Evolutionary conservation across 768 basidiomycete genomes (phyloP).

Genomic region (Phylloporus scabripes): DNA sequence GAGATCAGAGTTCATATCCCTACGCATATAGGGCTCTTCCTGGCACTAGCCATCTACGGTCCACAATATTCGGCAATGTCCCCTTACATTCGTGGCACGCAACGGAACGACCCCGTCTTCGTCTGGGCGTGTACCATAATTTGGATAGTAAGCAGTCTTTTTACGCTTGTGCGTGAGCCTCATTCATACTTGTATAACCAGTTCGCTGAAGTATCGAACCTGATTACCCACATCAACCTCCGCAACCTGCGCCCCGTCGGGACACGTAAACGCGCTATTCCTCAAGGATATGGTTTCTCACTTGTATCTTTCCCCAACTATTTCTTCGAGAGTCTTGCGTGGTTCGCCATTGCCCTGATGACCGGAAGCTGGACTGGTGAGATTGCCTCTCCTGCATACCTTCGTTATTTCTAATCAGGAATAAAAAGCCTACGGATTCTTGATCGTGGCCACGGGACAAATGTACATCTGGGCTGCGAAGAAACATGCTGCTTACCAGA

Average conservation of each 20-base stretch:
- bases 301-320: conserved; percentile 91
- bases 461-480: conserved; percentile 89
- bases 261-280: conserved; percentile 75
- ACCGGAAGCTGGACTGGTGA: conserved; percentile 71
- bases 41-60: conserved; percentile 78
- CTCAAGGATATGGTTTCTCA: conserved; percentile 88
- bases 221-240: conserved; percentile 75
- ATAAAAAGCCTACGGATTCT: conserved; percentile 56
- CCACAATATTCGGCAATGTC: conserved; percentile 68
- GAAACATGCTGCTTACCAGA: conserved; percentile 87
- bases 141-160: conserved; percentile 60
- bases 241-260: conserved; percentile 80
- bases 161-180: neutral
- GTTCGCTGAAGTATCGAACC: conserved; percentile 84
- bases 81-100: conserved; percentile 55
- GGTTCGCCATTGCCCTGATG: conserved; percentile 68
- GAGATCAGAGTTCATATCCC: conserved; percentile 2
- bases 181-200: conserved; percentile 27
- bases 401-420: neutral
- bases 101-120: conserved; percentile 61
- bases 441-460: conserved; percentile 50
- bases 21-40: conserved; percentile 48
- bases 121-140: conserved; percentile 59
- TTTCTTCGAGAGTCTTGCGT: conserved; percentile 80
- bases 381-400: conserved; percentile 23